These are phyloP conservation scores for Salicornia ramosissima DNA, from an alignment of 148 eudicot species.

Conservation along the genomic window DNA sequence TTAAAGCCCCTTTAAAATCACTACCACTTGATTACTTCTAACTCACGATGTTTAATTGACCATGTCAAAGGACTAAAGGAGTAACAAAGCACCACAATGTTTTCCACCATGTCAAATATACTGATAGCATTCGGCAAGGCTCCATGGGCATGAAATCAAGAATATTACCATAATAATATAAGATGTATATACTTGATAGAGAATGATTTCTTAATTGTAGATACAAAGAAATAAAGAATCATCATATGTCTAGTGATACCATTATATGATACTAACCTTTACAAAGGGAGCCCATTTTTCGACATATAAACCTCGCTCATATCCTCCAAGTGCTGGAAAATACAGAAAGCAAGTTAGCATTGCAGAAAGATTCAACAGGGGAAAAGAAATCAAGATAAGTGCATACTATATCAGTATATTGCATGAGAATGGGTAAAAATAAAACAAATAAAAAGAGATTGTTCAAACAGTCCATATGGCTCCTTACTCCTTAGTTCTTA, in stretches of 20 bases:
- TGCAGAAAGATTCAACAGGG: neutral
- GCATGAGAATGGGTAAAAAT: neutral
- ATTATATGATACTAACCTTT: constrained; percentile 53
- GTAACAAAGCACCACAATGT: neutral
- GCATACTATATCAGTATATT: neutral
- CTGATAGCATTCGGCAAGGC: constrained; percentile 1
- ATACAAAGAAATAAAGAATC: neutral
- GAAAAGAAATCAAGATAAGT: neutral
- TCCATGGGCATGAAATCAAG: neutral
- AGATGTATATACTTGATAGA: neutral
- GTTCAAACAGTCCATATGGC: neutral
- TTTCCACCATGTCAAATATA: too few relatives aligned
- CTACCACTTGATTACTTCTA: too few relatives aligned
- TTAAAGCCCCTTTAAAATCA: too few relatives aligned
- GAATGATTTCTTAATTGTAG: neutral
- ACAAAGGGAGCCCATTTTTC: constrained; percentile 99
- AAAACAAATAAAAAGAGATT: neutral
- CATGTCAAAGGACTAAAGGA: too few relatives aligned
- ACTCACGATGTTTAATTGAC: too few relatives aligned
- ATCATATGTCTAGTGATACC: neutral
- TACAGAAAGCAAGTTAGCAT: constrained; percentile 2
- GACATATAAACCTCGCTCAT: constrained; percentile 69
- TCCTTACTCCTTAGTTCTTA: too few relatives aligned
- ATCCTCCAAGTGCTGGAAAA: constrained; percentile 85
- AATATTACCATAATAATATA: neutral